phyloP scores from a whole-genome alignment of 2,329 filamentous ascomycete genomes.

The Monilinia polystroma region DNA sequence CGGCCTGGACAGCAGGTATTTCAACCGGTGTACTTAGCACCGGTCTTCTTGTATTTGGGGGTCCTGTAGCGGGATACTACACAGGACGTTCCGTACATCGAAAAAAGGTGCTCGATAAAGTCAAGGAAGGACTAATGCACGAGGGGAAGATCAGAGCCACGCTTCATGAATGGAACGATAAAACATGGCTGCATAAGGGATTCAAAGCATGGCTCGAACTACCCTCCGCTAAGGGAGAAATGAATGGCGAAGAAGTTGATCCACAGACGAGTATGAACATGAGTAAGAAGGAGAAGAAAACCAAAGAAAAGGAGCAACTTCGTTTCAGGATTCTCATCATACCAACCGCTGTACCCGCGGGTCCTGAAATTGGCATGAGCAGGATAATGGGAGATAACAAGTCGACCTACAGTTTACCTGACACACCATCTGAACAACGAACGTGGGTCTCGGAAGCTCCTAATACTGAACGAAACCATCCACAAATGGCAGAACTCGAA shows the following conservation, averaged over 20 bases:
- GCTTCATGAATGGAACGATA: slow-evolving; percentile 32
- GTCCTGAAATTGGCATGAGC: neutral
- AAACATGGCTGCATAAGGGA: slow-evolving; percentile 26
- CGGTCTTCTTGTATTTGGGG: slow-evolving; percentile 29
- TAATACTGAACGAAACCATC: neutral
- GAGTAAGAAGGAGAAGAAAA: slow-evolving; percentile 15
- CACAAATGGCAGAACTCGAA: neutral
- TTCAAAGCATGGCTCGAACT: slow-evolving; percentile 36
- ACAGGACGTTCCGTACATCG: slow-evolving; percentile 31
- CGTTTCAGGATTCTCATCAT: slow-evolving; percentile 29
- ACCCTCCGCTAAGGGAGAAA: slow-evolving; percentile 27
- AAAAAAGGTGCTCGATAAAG: slow-evolving; percentile 31
- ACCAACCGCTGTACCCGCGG: slow-evolving; percentile 9
- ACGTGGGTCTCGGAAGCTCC: slow-evolving; percentile 8
- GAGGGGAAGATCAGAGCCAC: slow-evolving; percentile 30
- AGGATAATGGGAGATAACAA: neutral
- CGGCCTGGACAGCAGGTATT: slow-evolving; percentile 33
- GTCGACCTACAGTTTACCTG: neutral
- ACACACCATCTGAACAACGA: neutral
- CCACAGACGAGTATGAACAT: neutral
- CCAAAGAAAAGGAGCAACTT: slow-evolving; percentile 17
- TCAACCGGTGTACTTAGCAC: slow-evolving; percentile 30
- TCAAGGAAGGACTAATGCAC: slow-evolving; percentile 29
- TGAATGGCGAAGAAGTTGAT: slow-evolving; percentile 11
- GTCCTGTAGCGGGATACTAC: slow-evolving; percentile 32